Evolutionary conservation across 208 protist species (phyloP), one percentile per base, ranked within the genome.

Genomic region (Trypanosoma grayi): DNA sequence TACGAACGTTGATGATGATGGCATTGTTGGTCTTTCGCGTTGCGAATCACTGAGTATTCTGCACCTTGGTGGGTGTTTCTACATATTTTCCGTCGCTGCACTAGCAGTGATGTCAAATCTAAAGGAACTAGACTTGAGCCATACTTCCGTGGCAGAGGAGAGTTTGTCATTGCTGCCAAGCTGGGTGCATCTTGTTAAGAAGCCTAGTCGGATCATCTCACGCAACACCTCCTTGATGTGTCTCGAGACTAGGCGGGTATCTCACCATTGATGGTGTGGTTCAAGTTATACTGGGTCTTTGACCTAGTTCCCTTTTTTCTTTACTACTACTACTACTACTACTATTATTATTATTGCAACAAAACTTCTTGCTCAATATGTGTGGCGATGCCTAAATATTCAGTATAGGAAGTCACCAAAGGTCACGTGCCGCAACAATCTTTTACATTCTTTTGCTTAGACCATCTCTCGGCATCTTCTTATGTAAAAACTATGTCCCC

Each of bases 1-100:
- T 53, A 79, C 65, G 48, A 62, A 65, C 41, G 64, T 75, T 18
- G 75, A 74, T 53, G 74, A 78, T 64, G 78, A 71, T 60, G 73
- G 64, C 18, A 55, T 86, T 55, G 66, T 59, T 16, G 74, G 68
- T 7, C 52, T 82, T 30, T 68, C 70, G 41, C 50, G 72, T 16
- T 82, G 80, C 62, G 56, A 51, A 22, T 47, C 45, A 39, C 59
- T 86, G 39, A 73, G 66, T 64, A 62, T 70, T 45, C 56, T 86
- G 43, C 61, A 73, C 51, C 68, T 86, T 28, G 39, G 60, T 31
- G 65, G 59, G n/a, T 81, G 79, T 60, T 69, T 65, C 0, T 74
- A 66, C 52, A 41, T 79, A 57, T 60, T 30, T 65, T 48, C 72
- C 63, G n/a, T 71, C 66, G 41, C 58, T 77, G 25, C 52, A 66